A percentile compares a stretch with the other conserved stretches of the same genome.
These are phyloP conservation scores for Globisporangium spinosum DNA, from an alignment of 352 stramenopile species.

Conservation along the genomic window DNA sequence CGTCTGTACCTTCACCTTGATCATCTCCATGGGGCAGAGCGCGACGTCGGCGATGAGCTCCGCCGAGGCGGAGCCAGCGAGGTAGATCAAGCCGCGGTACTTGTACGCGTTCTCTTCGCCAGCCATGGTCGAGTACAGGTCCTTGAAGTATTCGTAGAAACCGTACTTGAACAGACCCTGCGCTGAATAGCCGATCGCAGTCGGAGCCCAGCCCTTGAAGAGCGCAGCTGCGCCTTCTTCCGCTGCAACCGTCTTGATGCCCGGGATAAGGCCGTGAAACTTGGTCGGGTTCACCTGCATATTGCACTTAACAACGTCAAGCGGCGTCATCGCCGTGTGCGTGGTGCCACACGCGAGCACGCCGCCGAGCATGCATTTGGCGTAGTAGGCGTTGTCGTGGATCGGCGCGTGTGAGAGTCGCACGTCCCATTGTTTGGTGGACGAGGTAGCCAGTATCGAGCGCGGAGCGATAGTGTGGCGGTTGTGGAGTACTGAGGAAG, in stretches of 20 bases:
- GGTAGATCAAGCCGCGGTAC: slow-evolving; percentile 90
- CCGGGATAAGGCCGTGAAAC: slow-evolving; percentile 74
- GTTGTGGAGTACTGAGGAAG: slow-evolving; percentile 14
- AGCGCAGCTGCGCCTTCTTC: slow-evolving; percentile 86
- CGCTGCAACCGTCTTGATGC: slow-evolving; percentile 82
- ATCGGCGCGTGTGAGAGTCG: slow-evolving; percentile 72
- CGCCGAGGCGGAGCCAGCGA: slow-evolving; percentile 89
- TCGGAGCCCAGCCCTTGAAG: slow-evolving; percentile 92
- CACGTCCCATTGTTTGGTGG: slow-evolving; percentile 68
- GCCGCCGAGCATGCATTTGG: slow-evolving; percentile 93
- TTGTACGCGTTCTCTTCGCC: slow-evolving; percentile 92
- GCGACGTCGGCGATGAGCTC: slow-evolving; percentile 93
- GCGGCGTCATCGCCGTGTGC: slow-evolving; percentile 91
- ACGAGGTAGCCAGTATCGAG: slow-evolving; percentile 66
- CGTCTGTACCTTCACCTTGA: slow-evolving; percentile 94
- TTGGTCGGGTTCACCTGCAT: slow-evolving; percentile 91
- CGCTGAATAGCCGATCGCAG: slow-evolving; percentile 89
- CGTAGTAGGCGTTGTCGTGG: slow-evolving; percentile 91
- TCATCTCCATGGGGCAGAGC: slow-evolving; percentile 94
- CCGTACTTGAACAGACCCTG: slow-evolving; percentile 93
- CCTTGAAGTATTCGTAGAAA: slow-evolving; percentile 96
- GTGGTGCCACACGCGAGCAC: slow-evolving; percentile 91
- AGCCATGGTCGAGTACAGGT: slow-evolving; percentile 89
- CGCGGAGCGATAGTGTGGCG: slow-evolving; percentile 32
- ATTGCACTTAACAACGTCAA: slow-evolving; percentile 95